Conservation (phyloP, 331 rosid genomes). For the Telfairia occidentalis region DNA sequence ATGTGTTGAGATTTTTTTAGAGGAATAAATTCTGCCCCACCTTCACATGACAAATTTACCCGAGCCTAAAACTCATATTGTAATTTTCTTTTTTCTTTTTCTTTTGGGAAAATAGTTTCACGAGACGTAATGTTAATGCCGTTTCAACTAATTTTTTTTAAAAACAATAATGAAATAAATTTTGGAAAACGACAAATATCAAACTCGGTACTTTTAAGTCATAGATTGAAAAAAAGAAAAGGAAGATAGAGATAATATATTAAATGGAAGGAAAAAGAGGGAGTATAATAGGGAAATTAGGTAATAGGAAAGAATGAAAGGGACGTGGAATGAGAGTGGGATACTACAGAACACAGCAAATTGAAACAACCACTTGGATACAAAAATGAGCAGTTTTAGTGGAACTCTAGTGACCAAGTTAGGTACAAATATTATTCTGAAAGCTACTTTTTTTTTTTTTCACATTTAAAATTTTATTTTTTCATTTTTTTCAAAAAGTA, state of each 20-base stretch:
- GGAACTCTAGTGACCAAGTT: neutral
- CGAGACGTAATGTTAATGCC: neutral
- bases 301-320: neutral
- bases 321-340: neutral
- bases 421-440: neutral
- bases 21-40: neutral
- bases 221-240: neutral
- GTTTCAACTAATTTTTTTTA: neutral
- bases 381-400: neutral
- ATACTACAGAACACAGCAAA: slow-evolving; percentile 1
- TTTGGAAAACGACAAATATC: neutral
- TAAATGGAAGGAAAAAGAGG: neutral
- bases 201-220: neutral
- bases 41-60: neutral
- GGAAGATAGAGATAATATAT: neutral
- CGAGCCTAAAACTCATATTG: neutral
- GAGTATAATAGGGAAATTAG: neutral
- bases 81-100: neutral
- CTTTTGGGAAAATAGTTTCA: neutral
- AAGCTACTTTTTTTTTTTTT: neutral
- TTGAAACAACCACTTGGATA: slow-evolving; percentile 1
- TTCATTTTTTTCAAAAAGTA: neutral
- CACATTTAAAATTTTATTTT: neutral
- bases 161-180: neutral
- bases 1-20: neutral